Evolutionary conservation across 1,139 yeast genomes (phyloP).

Genomic region (Sugiyamaella sp.): DNA sequence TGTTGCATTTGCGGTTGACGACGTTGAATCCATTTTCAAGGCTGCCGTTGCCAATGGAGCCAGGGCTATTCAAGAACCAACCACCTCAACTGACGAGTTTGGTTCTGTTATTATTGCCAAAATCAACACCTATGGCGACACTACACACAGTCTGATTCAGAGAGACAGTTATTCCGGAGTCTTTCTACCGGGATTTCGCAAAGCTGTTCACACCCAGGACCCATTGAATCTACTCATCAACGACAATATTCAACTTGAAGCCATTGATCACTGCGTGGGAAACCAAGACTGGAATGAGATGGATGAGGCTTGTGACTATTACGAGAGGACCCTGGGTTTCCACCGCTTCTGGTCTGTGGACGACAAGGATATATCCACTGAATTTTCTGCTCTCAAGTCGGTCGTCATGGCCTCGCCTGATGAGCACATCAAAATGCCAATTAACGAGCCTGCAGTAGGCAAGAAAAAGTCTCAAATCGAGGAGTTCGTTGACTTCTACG

Average conservation of each 20-base stretch:
- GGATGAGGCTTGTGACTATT: constrained; percentile 59
- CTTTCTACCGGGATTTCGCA: constrained; percentile 61
- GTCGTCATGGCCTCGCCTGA: constrained; percentile 75
- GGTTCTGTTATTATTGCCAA: constrained; percentile 61
- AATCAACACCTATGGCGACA: constrained; percentile 62
- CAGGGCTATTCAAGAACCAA: constrained; percentile 50
- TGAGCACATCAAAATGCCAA: constrained; percentile 73
- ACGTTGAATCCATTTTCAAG: constrained; percentile 50
- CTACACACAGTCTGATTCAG: constrained; percentile 69
- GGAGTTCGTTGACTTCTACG: constrained; percentile 73
- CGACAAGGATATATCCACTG: constrained; percentile 70
- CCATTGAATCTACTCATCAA: constrained; percentile 35
- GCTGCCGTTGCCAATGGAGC: constrained; percentile 62
- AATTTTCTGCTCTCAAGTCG: constrained; percentile 67
- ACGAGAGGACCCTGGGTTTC: constrained; percentile 67
- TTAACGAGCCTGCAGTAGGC: constrained; percentile 80
- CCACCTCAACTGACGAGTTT: constrained; percentile 45
- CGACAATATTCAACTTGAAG: constrained; percentile 46
- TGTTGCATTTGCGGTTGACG: constrained; percentile 61
- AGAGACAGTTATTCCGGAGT: constrained; percentile 42
- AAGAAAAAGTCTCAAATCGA: constrained; percentile 73
- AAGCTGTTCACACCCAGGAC: constrained; percentile 24
- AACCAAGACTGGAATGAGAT: constrained; percentile 73
- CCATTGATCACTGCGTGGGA: constrained; percentile 79
- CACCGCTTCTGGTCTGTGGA: constrained; percentile 85